Evolutionary conservation across 768 basidiomycete genomes (phyloP), one percentile per base, ranked within the genome.

Genomic region (Pleurotus tuoliensis): DNA sequence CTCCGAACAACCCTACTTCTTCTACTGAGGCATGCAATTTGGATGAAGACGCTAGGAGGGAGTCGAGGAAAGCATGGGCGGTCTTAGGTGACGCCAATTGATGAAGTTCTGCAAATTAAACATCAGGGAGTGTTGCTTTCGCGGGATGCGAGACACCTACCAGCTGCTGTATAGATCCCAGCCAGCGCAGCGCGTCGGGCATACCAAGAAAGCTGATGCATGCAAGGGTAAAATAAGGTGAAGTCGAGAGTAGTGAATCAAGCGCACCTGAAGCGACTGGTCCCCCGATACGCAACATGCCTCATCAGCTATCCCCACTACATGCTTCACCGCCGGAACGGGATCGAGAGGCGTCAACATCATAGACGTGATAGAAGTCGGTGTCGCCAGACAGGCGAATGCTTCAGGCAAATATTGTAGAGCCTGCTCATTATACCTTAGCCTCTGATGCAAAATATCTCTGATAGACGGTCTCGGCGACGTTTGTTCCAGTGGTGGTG

Each of bases 1-100:
- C 68, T 0, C 82, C 79, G 59, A 83, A 92, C 38, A 81, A 57
- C 16, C 70, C 71, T 0, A 78, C 73, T 57, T 91, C 87, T 41
- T 72, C 73, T 6, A 88, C 56, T 0, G 80, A 74, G 0, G 68
- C 67, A 46, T 82, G 77, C 0, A 84, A 61, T 1, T 69, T 60
- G 2, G 74, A 68, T 2, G 82, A 79, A 2, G 76, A 69, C 8
- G 77, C 73, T 12, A 93, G 75, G 5, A 92, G 79, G 6, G 77
- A 70, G 46, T 87, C 83, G 12, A 94, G 75, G 73, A 94, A 92
- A 2, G 73, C 69, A 25, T 74, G 70, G 0, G 88, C 83, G 2
- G 90, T 90, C 11, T 72, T 64, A 3, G 91, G 88, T 1, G 91
- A 93, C 0, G 82, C 79, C n/a, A 94, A 65, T 65, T 94, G 91